These are phyloP conservation scores for Leccinum longicurvipes DNA, from an alignment of 768 basidiomycete species.

Conservation along the genomic window DNA sequence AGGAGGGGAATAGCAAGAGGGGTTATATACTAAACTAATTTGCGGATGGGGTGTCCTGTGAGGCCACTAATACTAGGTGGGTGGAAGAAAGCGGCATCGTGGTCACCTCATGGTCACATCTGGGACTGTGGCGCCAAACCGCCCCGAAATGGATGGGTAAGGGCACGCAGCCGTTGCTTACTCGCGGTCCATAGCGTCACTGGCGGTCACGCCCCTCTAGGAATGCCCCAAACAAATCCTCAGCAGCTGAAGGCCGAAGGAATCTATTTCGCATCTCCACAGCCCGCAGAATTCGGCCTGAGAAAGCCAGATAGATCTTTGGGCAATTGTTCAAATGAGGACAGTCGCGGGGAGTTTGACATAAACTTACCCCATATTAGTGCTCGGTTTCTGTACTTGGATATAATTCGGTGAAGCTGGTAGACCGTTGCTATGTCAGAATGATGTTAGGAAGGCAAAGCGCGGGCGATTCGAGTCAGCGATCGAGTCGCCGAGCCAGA, in stretches of 20 bases:
- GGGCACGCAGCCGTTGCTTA: constrained; percentile 23
- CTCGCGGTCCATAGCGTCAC: constrained; percentile 14
- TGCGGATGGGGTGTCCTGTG: constrained; percentile 22
- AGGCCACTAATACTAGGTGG: constrained; percentile 13
- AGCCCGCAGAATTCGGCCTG: constrained; percentile 20
- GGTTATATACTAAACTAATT: constrained; percentile 33
- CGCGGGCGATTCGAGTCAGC: constrained; percentile 22
- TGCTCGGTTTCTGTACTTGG: constrained; percentile 9
- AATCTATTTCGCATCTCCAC: constrained; percentile 26
- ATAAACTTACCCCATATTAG: constrained; percentile 20
- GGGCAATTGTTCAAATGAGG: constrained; percentile 11
- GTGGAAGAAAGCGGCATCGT: constrained; percentile 34
- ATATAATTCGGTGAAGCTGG: constrained; percentile 7
- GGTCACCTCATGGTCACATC: constrained; percentile 32
- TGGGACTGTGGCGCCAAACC: constrained; percentile 29
- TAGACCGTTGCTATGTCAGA: constrained; percentile 25
- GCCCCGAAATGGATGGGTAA: constrained; percentile 32
- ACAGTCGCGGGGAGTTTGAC: constrained; percentile 17
- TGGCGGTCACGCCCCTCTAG: constrained; percentile 18
- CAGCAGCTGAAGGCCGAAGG: constrained; percentile 16
- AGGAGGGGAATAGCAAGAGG: constrained; percentile 10
- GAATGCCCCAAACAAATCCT: constrained; percentile 14
- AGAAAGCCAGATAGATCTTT: constrained; percentile 23
- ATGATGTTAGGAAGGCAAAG: constrained; percentile 11
- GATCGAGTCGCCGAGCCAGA: constrained; percentile 29